Evolutionary conservation across 2,329 filamentous ascomycete species (phyloP), one percentile per base, ranked within the genome.

Genomic region (Sclerotinia trifoliorum): DNA sequence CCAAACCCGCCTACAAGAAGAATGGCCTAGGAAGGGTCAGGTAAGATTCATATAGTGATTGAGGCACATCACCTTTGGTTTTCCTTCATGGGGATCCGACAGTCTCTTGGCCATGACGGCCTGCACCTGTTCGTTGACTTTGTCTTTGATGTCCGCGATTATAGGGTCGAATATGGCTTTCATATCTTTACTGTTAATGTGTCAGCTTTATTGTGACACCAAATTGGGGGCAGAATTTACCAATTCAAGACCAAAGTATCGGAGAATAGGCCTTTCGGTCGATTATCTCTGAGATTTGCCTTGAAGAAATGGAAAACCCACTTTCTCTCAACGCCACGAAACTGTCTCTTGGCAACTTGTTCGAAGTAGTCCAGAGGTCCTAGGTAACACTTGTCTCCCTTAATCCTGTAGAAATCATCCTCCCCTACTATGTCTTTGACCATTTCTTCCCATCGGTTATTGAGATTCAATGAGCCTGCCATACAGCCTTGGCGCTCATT

Each of bases 91-190:
- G 64, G 83, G 78, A 77, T 85, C 68, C 11, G 15, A 19, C 4
- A 67, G 15, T 51, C 70, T 46, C 32, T 70, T 72, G 2, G 79
- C 79, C 1, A 78, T 80, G 57, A 83, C 80, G 8, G 81, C 71
- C 35, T 79, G 75, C 69, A 82, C 79, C 48, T 83, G 80, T 65
- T 81, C 78, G 19, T 79, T 70, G 1, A 84, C 77, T 11, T 83
- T 46, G 74, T 77, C 48, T 79, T 78, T 15, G 82, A 73, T 60
- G 81, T 81, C 0, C 75, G 74, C 0, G 77, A 80, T 63, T 77
- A 81, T 29, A 82, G 81, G 80, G 54, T 74, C 5, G 75, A 74
- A 69, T 77, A 81, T 29, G 88, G 91, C 67, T 84, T 84, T 68
- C 85, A 86, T 67, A 87, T 85, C 70, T 85, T 77, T 4, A 17